Evolutionary conservation across 2,329 filamentous ascomycete genomes (phyloP).

Genomic region (Pyricularia grisea): DNA sequence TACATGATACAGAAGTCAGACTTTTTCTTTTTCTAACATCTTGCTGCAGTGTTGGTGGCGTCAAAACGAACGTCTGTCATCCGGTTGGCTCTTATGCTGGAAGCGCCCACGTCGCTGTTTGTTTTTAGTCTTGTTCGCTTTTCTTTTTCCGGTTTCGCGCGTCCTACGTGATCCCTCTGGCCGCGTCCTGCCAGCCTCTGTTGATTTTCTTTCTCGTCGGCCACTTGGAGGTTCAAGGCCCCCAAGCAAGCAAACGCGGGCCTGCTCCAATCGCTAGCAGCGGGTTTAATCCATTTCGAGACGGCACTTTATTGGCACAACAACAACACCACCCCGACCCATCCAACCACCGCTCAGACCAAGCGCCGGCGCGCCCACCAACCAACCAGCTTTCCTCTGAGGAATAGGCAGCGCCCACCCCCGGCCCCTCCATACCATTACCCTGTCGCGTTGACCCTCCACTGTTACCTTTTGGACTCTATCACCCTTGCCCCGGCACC

Average conservation of each 20-base stretch:
- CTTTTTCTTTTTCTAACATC: neutral
- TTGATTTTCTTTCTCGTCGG: neutral
- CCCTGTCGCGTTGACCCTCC: neutral
- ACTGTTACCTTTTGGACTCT: neutral
- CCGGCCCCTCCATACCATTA: neutral
- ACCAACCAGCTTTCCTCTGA: neutral
- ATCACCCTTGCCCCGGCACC: constrained; percentile 1
- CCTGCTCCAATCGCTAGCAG: neutral
- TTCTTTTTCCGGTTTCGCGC: neutral
- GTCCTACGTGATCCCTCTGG: neutral
- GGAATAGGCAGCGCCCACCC: neutral
- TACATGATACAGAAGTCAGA: neutral
- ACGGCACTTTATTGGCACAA: neutral
- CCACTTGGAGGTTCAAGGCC: neutral
- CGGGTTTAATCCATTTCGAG: neutral
- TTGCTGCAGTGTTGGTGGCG: neutral
- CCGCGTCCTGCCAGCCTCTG: neutral
- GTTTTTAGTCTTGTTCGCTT: neutral
- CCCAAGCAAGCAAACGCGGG: too few species aligned
- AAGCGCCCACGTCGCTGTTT: neutral
- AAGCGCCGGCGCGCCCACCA: constrained; percentile 3
- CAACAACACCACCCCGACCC: neutral
- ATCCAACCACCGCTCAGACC: neutral
- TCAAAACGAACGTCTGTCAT: neutral
- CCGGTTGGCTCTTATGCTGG: neutral